Evolutionary conservation across 2,329 filamentous ascomycete genomes (phyloP), one percentile per base, ranked within the genome.

Genomic region (Fusarium protoensiforme): DNA sequence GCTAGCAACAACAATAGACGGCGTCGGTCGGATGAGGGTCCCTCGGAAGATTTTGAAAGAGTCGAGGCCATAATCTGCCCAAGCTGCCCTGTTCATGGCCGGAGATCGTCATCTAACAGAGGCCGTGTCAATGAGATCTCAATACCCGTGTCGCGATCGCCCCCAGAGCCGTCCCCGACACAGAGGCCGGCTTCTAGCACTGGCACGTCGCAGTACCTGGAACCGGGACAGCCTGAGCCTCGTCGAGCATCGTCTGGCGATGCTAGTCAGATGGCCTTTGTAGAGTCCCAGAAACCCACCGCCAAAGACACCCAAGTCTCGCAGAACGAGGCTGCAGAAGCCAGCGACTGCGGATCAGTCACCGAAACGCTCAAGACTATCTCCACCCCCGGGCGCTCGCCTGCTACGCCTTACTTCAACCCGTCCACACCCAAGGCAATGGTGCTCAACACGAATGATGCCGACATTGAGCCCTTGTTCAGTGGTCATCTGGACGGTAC

Each of bases 391-490:
- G 69, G 72, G 1, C 68, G 65, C 27, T 77, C 74, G 3, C 74
- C 75, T 1, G 61, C 74, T 8, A 74, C 74, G 7, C 74, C 65
- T 1, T 60, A n/a, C 1, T 80, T 78, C 27, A 77, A 79, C 13
- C 79, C 80, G 1, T 68, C 56, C 6, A 82, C 80, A 0, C 80
- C 80, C 1, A 80, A 74, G 29, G 79, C 80, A 5, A 80, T 81
- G 79, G 20, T 66, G 2, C 18, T 73, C 27, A 39, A 53, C 4
- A 59, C 64, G 1, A 48, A 70, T 7, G 64, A 69, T 13, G 14
- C 35, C 3, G 64, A 74, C 1, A 14, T 66, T 4, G 68, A 72
- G 11, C n/a, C 64, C 6, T 33, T 67, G 4, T 41, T 61, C 29
- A 51, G 51, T 20, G 64, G 43, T 13, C 29, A 27, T 7, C 10